A percentile compares a stretch with the other conserved stretches of the same genome.
Conservation (phyloP, 1,284 basidiomycete species). For the Tausonia pullulans region DNA sequence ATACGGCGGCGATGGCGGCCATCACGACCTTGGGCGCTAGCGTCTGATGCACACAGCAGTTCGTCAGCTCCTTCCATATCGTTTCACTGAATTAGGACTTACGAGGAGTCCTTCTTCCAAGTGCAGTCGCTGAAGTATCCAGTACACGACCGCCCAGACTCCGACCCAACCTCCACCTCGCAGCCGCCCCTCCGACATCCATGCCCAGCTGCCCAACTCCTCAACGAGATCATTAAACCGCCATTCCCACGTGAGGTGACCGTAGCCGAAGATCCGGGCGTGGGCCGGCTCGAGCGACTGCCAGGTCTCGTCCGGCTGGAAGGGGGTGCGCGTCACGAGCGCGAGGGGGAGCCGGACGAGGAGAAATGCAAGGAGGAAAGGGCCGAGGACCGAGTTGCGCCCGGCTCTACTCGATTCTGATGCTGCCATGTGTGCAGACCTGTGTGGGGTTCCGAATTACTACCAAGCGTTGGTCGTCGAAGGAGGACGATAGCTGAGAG, state of each 20-base stretch:
- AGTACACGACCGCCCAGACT: conserved; percentile 68
- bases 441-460: no score
- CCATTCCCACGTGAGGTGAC: conserved; percentile 87
- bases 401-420: no score
- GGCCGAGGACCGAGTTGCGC: no score
- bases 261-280: conserved; percentile 77
- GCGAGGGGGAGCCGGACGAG: conserved; percentile 24
- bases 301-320: conserved; percentile 97
- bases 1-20: conserved; percentile 63
- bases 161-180: conserved; percentile 8
- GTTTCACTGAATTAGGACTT: conserved; percentile 8
- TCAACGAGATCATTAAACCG: conserved; percentile 23
- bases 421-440: no score
- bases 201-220: conserved; percentile 9
- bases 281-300: conserved; percentile 92
- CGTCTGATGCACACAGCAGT: conserved; percentile 22
- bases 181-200: conserved; percentile 12
- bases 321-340: conserved; percentile 68
- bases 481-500: no score
- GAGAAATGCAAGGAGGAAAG: conserved; percentile 5
- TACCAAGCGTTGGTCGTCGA: no score
- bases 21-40: conserved; percentile 64
- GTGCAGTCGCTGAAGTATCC: conserved; percentile 47
- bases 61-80: no score
- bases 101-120: conserved; percentile 40